Evolutionary conservation across 1,284 basidiomycete species (phyloP).

Genomic region (Boletus semigastroideus): DNA sequence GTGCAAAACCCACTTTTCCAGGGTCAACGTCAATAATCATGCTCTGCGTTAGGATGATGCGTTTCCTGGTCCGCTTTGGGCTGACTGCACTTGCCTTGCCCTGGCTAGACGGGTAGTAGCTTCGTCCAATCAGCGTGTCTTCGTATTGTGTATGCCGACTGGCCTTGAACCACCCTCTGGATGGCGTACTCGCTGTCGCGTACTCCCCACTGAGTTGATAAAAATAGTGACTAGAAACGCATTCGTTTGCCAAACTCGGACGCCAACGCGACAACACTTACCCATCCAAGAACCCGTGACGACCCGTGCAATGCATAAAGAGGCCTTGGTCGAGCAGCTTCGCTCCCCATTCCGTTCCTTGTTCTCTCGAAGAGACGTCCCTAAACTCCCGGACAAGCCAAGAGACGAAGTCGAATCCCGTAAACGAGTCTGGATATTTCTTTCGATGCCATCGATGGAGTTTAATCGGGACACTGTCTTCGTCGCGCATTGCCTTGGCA

Average conservation of each 20-base stretch:
- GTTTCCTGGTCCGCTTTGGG: conserved; percentile 55
- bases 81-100: conserved; percentile 37
- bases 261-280: conserved; percentile 35
- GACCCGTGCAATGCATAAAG: conserved; percentile 77
- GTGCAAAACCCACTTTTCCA: conserved; percentile 52
- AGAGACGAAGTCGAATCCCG: conserved; percentile 81
- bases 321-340: conserved; percentile 76
- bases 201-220: conserved; percentile 82
- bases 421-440: conserved; percentile 78
- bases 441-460: conserved; percentile 73
- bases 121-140: conserved; percentile 37
- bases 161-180: conserved; percentile 59
- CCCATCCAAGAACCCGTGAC: conserved; percentile 86
- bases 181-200: conserved; percentile 63
- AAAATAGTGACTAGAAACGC: conserved; percentile 69
- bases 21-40: conserved; percentile 88
- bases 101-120: conserved; percentile 40
- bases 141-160: conserved; percentile 43
- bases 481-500: conserved; percentile 78
- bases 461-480: conserved; percentile 75
- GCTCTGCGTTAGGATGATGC: conserved; percentile 80
- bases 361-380: conserved; percentile 77
- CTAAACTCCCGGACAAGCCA: conserved; percentile 87
- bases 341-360: conserved; percentile 77
- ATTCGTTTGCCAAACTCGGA: conserved; percentile 4